Evolutionary conservation across 352 stramenopile species (phyloP).

Genomic region (Globisporangium alternatum): DNA sequence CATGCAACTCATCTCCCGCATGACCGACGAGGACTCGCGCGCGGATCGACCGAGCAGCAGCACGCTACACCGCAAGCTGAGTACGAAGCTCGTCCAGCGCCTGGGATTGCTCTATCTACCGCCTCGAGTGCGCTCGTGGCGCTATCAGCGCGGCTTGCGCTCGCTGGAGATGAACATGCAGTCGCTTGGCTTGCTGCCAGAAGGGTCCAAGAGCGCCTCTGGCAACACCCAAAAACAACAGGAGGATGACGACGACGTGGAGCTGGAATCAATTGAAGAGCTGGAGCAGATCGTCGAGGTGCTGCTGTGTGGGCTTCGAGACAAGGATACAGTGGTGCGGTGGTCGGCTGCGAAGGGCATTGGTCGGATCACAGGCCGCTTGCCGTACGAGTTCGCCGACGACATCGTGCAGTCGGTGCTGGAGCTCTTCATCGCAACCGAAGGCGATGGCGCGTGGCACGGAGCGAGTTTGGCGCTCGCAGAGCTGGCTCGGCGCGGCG

Average conservation of each 20-base stretch:
- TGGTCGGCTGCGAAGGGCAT: slow-evolving; percentile 99
- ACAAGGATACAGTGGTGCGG: slow-evolving; percentile 97
- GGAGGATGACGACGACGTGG: slow-evolving; percentile 41
- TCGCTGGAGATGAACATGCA: slow-evolving; percentile 93
- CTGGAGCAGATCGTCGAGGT: slow-evolving; percentile 97
- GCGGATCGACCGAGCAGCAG: slow-evolving; percentile 48
- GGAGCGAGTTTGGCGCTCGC: slow-evolving; percentile 96
- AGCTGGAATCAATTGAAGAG: slow-evolving; percentile 90
- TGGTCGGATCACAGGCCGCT: slow-evolving; percentile 92
- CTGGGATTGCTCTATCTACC: slow-evolving; percentile 94
- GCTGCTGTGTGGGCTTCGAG: slow-evolving; percentile 82
- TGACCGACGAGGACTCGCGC: slow-evolving; percentile 51
- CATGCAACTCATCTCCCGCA: slow-evolving; percentile 62
- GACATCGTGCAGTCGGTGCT: slow-evolving; percentile 97
- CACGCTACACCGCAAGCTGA: slow-evolving; percentile 91
- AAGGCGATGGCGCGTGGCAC: slow-evolving; percentile 96
- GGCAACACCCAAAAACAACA: slow-evolving; percentile 3
- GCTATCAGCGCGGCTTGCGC: slow-evolving; percentile 93
- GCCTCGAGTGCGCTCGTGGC: slow-evolving; percentile 93
- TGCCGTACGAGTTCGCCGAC: slow-evolving; percentile 94
- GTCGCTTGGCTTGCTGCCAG: slow-evolving; percentile 29
- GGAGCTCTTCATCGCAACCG: slow-evolving; percentile 90
- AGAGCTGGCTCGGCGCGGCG: slow-evolving; percentile 92
- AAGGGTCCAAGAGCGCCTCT: neutral
- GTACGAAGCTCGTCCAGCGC: slow-evolving; percentile 96